Evolutionary conservation across 1,284 basidiomycete genomes (phyloP).

Genomic region (Leccinum colubrinum): DNA sequence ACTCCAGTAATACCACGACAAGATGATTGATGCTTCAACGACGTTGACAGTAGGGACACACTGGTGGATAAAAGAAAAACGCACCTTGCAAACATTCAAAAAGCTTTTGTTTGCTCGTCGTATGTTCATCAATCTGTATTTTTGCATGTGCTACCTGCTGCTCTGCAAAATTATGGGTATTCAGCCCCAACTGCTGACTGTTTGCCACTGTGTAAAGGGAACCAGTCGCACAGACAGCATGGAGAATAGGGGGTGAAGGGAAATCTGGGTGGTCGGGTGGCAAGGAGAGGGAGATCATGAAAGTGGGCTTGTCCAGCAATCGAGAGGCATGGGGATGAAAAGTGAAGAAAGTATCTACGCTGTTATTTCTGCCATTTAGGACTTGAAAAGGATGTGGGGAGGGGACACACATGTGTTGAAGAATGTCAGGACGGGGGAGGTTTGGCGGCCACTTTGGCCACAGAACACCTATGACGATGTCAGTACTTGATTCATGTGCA

Average conservation of each 20-base stretch:
- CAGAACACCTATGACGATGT: constrained; percentile 25
- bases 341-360: constrained; percentile 70
- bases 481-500: background rate
- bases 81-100: constrained; percentile 65
- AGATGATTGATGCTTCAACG: constrained; percentile 52
- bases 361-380: constrained; percentile 25
- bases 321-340: constrained; percentile 68
- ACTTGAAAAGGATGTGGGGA: background rate
- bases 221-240: constrained; percentile 75
- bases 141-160: constrained; percentile 60
- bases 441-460: constrained; percentile 64
- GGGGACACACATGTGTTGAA: constrained; percentile 60
- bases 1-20: constrained; percentile 72
- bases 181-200: constrained; percentile 24
- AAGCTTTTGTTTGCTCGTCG: constrained; percentile 51
- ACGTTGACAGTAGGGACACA: constrained; percentile 1
- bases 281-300: constrained; percentile 61
- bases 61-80: background rate
- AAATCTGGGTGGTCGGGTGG: constrained; percentile 70
- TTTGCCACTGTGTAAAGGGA: constrained; percentile 63
- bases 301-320: constrained; percentile 62
- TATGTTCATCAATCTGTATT: constrained; percentile 47
- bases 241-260: constrained; percentile 62
- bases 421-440: constrained; percentile 56
- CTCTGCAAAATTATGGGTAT: constrained; percentile 49